A percentile compares a stretch with the other conserved stretches of the same genome.
phyloP scores from a whole-genome alignment of 805 yeast species.

The Candida pini region DNA sequence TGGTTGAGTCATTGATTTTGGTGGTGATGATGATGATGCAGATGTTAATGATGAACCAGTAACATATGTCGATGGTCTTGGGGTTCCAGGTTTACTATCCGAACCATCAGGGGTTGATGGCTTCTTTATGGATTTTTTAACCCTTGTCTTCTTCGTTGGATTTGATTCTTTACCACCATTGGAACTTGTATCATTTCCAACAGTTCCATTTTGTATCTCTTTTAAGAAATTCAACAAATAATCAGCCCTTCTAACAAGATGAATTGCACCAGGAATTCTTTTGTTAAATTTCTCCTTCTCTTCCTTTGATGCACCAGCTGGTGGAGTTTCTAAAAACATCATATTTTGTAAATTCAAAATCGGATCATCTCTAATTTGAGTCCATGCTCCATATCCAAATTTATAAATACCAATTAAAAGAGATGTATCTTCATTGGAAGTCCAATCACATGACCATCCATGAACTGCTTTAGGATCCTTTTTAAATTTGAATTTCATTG shows the following conservation, averaged over 20 bases:
- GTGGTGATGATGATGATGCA: slow-evolving; percentile 3
- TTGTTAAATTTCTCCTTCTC: slow-evolving; percentile 38
- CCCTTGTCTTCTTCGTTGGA: slow-evolving; percentile 9
- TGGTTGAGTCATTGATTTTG: slow-evolving; percentile 10
- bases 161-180: slow-evolving; percentile 1
- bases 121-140: slow-evolving; percentile 20
- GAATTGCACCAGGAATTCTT: slow-evolving; percentile 88
- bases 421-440: slow-evolving; percentile 75
- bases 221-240: slow-evolving; percentile 67
- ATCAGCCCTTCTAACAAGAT: slow-evolving; percentile 86
- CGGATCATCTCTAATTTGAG: slow-evolving; percentile 92
- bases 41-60: slow-evolving; percentile 8
- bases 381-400: slow-evolving; percentile 96
- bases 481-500: slow-evolving; percentile 54
- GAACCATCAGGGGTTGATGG: slow-evolving; percentile 21
- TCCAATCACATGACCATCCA: slow-evolving; percentile 92
- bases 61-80: slow-evolving; percentile 10
- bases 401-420: slow-evolving; percentile 80
- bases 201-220: slow-evolving; percentile 30
- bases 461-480: slow-evolving; percentile 71
- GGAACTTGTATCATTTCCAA: not conserved
- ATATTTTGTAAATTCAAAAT: slow-evolving; percentile 79
- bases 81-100: slow-evolving; percentile 12
- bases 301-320: slow-evolving; percentile 30
- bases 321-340: slow-evolving; percentile 54